A percentile compares a stretch with the other conserved stretches of the same genome.
Conservation (phyloP, 2,329 filamentous ascomycete species). For the Colletotrichum lindemuthianum region DNA sequence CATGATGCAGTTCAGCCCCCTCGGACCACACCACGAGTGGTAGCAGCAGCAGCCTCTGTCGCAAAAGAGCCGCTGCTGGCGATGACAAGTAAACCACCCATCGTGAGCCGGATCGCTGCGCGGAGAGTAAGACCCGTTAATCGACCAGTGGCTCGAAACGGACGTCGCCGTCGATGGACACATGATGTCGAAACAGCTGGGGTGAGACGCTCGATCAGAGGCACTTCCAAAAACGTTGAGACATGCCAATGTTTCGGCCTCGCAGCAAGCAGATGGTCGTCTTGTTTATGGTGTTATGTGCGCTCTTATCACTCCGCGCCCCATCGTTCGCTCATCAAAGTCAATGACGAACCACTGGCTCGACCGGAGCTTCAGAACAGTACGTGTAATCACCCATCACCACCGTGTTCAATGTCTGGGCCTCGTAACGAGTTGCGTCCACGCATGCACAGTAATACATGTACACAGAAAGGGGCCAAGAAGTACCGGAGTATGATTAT, state of each 20-base stretch:
- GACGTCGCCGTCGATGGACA: conserved; percentile 1
- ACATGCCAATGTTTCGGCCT: conserved; percentile 33
- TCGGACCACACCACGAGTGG: conserved; percentile 19
- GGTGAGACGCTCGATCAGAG: conserved; percentile 13
- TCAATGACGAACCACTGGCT: conserved; percentile 17
- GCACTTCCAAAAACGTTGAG: conserved; percentile 18
- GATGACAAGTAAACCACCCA: too few species aligned
- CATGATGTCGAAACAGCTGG: neutral
- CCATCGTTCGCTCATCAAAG: conserved; percentile 21
- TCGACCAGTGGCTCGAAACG: neutral
- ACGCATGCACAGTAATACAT: too few species aligned
- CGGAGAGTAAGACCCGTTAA: conserved; percentile 1
- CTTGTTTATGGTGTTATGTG: neutral
- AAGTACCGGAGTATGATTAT: conserved; percentile 21
- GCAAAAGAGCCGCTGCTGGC: neutral
- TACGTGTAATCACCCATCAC: conserved; percentile 12
- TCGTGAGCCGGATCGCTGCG: neutral
- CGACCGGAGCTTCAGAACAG: neutral
- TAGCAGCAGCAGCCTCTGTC: neutral
- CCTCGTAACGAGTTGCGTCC: neutral
- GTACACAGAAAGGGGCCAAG: neutral
- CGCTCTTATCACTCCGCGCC: neutral
- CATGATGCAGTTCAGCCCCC: conserved; percentile 24
- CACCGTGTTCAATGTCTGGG: conserved; percentile 2
- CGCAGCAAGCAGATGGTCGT: conserved; percentile 17